These are phyloP conservation scores for Ilex paraguariensis DNA, from an alignment of 305 asterid species.

Conservation along the genomic window DNA sequence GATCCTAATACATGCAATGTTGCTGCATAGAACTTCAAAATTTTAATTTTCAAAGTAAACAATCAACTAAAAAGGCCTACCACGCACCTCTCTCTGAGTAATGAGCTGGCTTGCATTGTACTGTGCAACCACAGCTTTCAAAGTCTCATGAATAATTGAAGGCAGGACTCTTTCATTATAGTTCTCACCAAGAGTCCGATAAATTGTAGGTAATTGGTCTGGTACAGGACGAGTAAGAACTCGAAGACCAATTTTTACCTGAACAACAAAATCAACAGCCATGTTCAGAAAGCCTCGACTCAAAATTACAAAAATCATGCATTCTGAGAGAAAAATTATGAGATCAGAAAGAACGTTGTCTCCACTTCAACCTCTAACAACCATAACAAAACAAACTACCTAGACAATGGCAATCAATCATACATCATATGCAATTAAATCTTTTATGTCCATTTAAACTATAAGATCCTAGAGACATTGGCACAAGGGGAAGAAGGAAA, in stretches of 20 bases:
- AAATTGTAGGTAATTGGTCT: conserved; percentile 48
- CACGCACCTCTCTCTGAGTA: conserved; percentile 90
- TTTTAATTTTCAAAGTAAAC: too few relatives aligned
- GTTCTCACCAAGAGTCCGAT: conserved; percentile 83
- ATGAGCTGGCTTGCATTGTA: conserved; percentile 96
- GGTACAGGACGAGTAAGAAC: conserved; percentile 29
- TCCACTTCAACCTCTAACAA: too few relatives aligned
- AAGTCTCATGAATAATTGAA: conserved; percentile 86
- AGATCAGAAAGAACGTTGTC: too few relatives aligned
- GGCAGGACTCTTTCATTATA: conserved; percentile 89
- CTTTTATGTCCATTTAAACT: too few relatives aligned
- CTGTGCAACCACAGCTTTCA: conserved; percentile 93
- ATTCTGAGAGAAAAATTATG: too few relatives aligned
- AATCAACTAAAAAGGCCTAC: background rate
- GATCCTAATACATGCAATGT: background rate
- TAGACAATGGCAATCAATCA: too few relatives aligned
- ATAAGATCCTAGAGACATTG: too few relatives aligned
- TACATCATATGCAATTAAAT: too few relatives aligned
- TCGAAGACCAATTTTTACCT: conserved; percentile 3
- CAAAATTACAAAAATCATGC: too few relatives aligned
- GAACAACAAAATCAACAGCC: background rate
- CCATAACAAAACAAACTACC: too few relatives aligned
- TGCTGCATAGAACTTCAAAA: background rate
- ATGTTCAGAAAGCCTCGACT: too few relatives aligned
- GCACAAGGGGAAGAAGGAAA: too few relatives aligned